A percentile compares a stretch with the other conserved stretches of the same genome.
These are phyloP conservation scores for Berkeleyomyces basicola DNA, from an alignment of 2,329 filamentous ascomycete species.

Conservation along the genomic window DNA sequence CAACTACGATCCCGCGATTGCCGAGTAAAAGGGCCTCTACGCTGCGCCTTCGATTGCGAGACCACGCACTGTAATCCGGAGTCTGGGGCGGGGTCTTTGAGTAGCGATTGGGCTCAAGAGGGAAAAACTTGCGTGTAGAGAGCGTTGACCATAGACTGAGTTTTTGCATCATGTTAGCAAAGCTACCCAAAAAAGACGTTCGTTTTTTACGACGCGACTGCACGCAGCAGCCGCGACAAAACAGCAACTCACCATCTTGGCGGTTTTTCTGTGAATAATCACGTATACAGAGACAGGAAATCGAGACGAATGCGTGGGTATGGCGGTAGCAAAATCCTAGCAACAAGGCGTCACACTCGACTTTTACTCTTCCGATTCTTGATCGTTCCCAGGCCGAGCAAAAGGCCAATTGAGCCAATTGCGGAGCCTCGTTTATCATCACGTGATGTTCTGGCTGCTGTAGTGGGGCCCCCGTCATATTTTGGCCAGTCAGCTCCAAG, in stretches of 20 bases:
- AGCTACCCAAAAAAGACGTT: not conserved
- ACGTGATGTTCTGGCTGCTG: not conserved
- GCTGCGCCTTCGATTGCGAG: not conserved
- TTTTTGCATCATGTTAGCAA: slow-evolving; percentile 8
- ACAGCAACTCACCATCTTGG: slow-evolving; percentile 16
- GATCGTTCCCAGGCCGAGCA: slow-evolving; percentile 3
- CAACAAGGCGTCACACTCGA: slow-evolving; percentile 1
- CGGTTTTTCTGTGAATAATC: slow-evolving; percentile 1
- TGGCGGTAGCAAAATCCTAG: not conserved
- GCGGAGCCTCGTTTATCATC: not conserved
- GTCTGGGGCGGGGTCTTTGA: not conserved
- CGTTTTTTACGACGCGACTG: not conserved
- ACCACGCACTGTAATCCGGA: not conserved
- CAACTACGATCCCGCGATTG: not conserved
- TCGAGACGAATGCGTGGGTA: not conserved
- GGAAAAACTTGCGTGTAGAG: slow-evolving; percentile 41
- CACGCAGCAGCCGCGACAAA: slow-evolving; percentile 19
- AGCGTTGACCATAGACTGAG: slow-evolving; percentile 26
- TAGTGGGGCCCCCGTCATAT: not conserved
- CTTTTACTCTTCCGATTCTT: slow-evolving; percentile 8
- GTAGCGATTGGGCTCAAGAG: not conserved
- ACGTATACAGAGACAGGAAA: not conserved
- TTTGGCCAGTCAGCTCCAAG: not conserved
- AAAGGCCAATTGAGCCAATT: not conserved
- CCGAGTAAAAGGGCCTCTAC: not conserved